Percentiles rank a stretch among this genome's conserved stretches.
Conservation (phyloP, 2,329 filamentous ascomycete species). For the Calonectria honghensis region DNA sequence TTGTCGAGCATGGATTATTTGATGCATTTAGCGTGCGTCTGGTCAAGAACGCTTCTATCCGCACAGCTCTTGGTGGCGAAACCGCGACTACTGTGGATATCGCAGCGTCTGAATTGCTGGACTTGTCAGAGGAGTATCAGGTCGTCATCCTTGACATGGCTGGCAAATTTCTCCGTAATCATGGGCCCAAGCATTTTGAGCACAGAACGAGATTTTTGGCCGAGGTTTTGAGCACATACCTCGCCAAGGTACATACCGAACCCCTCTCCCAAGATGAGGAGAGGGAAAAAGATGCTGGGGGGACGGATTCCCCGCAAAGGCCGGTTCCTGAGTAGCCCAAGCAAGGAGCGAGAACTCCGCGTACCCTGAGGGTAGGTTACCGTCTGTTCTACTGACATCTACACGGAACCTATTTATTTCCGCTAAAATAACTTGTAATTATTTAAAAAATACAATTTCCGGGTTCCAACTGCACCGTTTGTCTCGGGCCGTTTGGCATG, state of each 20-base stretch:
- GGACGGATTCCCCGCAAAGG: background rate
- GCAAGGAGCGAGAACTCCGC: constrained; percentile 1
- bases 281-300: background rate
- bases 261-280: background rate
- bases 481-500: background rate
- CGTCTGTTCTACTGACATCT: background rate
- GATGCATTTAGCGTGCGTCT: constrained; percentile 43
- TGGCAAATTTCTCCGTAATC: constrained; percentile 27
- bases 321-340: constrained; percentile 11
- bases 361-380: constrained; percentile 14
- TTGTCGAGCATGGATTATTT: constrained; percentile 47
- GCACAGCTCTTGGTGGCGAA: background rate
- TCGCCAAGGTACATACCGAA: constrained; percentile 17
- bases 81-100: background rate
- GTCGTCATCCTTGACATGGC: constrained; percentile 32
- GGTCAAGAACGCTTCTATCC: constrained; percentile 15
- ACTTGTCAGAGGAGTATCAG: constrained; percentile 33
- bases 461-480: background rate
- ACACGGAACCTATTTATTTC: constrained; percentile 7
- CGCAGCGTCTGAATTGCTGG: constrained; percentile 6
- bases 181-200: constrained; percentile 37
- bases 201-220: constrained; percentile 47
- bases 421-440: constrained; percentile 10
- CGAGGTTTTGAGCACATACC: constrained; percentile 43
- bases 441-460: constrained; percentile 12